Evolutionary conservation across 768 basidiomycete genomes (phyloP), one percentile per base, ranked within the genome.

Genomic region (Lentinula lateritia): DNA sequence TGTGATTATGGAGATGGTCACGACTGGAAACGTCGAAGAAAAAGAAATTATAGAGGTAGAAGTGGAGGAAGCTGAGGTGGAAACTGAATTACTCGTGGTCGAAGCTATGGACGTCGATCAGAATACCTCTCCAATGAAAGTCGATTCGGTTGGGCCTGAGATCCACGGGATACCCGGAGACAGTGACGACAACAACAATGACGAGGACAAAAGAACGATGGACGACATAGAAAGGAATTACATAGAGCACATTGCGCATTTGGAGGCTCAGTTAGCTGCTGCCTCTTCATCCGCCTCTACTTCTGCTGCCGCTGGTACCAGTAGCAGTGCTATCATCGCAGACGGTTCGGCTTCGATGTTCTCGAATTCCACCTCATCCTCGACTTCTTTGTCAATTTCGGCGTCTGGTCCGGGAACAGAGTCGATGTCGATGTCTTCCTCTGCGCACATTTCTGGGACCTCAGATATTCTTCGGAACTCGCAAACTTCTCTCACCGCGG

Each of bases 261-360:
- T 56, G 55, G 55, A 56, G 43, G 55, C 55, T 3, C 55, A 56
- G 39, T 43, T 56, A 41, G 55, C 55, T 43, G 38, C 28, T 56
- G 38, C 55, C 15, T 43, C 55, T 6, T 32, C 35, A 15, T 36
- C 50, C 4, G 6, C 55, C 32, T 41, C 55, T 20, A 16, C 41
- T 34, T 56, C 39, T 5, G 34, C 38, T 39, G 35, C 35, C 9
- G 39, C 38, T 13, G 0, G 20, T 43, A 8, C 36, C 18, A 20
- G 23, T 13, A 8, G 16, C 23, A n/a, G n/a, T 32, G 23, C 38
- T 39, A 13, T n/a, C 28, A 28, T 28, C 32, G 55, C 16, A 10
- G 55, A 56, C 4, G 41, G 42, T 13, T 45, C 53, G 8, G 9
- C 53, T 16, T 54, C 53, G 5, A 38, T 54, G 53, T 41, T 39